These are phyloP conservation scores for Monilinia aucupariae DNA, from an alignment of 2,329 filamentous ascomycete species.

Conservation along the genomic window DNA sequence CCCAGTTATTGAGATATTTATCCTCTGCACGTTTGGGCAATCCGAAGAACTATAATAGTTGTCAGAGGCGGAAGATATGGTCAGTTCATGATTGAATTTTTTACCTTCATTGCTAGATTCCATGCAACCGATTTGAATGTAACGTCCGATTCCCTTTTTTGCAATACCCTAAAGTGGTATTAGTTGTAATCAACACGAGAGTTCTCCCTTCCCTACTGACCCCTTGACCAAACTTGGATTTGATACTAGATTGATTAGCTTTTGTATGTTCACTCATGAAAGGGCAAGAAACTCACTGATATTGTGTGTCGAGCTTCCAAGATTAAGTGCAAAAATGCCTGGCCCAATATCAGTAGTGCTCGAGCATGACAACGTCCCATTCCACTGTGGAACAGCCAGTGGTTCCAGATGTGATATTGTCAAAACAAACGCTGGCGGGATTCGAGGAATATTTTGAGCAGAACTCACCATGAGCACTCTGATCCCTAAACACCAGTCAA, in stretches of 20 bases:
- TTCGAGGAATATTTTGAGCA: not conserved
- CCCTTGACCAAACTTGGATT: constrained; percentile 26
- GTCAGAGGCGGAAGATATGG: not conserved
- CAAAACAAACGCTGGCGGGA: not conserved
- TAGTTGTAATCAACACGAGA: not conserved
- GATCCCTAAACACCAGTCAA: constrained; percentile 22
- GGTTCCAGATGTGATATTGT: not conserved
- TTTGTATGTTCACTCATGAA: not conserved
- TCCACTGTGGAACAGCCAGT: not conserved
- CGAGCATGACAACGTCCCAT: not conserved
- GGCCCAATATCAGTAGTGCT: not conserved
- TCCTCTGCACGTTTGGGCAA: constrained; percentile 25
- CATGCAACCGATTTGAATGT: constrained; percentile 23
- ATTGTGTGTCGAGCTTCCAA: constrained; percentile 29
- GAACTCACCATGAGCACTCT: constrained; percentile 26
- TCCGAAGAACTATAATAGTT: constrained; percentile 29
- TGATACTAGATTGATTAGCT: constrained; percentile 22
- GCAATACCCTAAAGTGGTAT: constrained; percentile 23
- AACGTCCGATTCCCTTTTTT: constrained; percentile 27
- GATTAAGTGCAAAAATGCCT: constrained; percentile 29
- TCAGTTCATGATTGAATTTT: not conserved
- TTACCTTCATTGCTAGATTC: constrained; percentile 24
- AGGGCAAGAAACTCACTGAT: constrained; percentile 23
- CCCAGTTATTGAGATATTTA: constrained; percentile 28
- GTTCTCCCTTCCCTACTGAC: constrained; percentile 15